A percentile compares a stretch with the other conserved stretches of the same genome.
Evolutionary conservation across 2,329 filamentous ascomycete genomes (phyloP).

Genomic region (Neopestalotiopsis clavispora): DNA sequence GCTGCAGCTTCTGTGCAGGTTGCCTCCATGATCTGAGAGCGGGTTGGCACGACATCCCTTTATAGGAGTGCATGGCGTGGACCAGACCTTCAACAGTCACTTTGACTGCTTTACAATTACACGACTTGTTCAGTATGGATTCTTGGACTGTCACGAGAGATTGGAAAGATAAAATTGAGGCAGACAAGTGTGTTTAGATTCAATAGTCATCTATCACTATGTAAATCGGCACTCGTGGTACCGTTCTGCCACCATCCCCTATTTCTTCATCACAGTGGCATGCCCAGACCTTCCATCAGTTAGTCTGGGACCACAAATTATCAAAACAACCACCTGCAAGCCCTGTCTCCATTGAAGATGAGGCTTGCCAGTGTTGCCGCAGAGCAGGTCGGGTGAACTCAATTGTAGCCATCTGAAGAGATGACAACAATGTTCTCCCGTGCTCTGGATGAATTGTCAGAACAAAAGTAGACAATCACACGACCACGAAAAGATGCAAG

Average conservation of each 20-base stretch:
- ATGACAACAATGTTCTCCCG: conserved; percentile 12
- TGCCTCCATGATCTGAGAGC: too few species aligned
- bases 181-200: conserved; percentile 48
- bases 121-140: background rate
- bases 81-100: too few species aligned
- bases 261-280: conserved; percentile 34
- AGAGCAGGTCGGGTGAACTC: conserved; percentile 27
- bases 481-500: conserved; percentile 11
- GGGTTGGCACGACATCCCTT: too few species aligned
- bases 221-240: conserved; percentile 26
- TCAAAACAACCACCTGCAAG: conserved; percentile 16
- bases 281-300: conserved; percentile 21
- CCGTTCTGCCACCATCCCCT: conserved; percentile 29
- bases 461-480: conserved; percentile 38
- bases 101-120: too few species aligned
- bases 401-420: conserved; percentile 14
- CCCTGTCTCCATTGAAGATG: background rate
- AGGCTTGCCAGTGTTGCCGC: conserved; percentile 25
- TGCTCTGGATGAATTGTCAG: conserved; percentile 23
- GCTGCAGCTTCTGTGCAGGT: background rate
- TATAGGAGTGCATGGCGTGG: too few species aligned
- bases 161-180: background rate
- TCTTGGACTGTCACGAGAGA: background rate
- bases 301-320: conserved; percentile 19
- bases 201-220: conserved; percentile 55